A percentile compares a stretch with the other conserved stretches of the same genome.
Conservation (phyloP, 2,329 filamentous ascomycete genomes). For the Paecilomyces niveus region DNA sequence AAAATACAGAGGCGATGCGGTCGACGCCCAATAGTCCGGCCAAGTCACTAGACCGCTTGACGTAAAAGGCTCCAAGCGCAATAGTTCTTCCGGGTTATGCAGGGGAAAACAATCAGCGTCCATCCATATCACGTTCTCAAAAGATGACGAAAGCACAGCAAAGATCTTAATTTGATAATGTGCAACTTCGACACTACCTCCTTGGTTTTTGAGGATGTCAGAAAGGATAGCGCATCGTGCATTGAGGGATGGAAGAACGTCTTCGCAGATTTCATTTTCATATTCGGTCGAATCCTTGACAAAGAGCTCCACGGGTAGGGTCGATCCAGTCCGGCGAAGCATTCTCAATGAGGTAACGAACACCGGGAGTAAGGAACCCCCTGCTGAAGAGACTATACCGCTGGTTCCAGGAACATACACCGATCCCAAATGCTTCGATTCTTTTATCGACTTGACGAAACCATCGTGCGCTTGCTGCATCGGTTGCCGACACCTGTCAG, state of each 20-base stretch:
- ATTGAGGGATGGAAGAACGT: conserved; percentile 22
- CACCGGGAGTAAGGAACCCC: conserved; percentile 22
- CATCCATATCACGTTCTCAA: conserved; percentile 53
- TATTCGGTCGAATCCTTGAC: conserved; percentile 20
- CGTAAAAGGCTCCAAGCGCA: conserved; percentile 46
- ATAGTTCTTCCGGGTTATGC: conserved; percentile 39
- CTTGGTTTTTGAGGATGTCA: conserved; percentile 7
- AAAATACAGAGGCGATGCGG: conserved; percentile 38
- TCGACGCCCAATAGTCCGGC: conserved; percentile 48
- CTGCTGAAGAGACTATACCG: conserved; percentile 27
- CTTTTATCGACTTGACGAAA: not conserved
- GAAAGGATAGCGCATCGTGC: conserved; percentile 20
- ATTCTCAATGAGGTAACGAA: conserved; percentile 27
- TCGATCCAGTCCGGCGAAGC: conserved; percentile 26
- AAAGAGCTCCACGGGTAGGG: conserved; percentile 32
- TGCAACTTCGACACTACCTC: conserved; percentile 25
- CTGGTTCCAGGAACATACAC: conserved; percentile 9
- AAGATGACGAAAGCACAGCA: conserved; percentile 52
- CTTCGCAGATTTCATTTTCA: conserved; percentile 22
- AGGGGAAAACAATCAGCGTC: conserved; percentile 52
- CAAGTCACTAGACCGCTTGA: conserved; percentile 49
- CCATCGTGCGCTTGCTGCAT: not conserved
- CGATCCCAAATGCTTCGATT: not conserved
- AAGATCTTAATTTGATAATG: conserved; percentile 52
- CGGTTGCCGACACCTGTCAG: not conserved